These are phyloP conservation scores for Edaphochlamys debaryana DNA, from an alignment of 139 green algal genomes.

Conservation along the genomic window DNA sequence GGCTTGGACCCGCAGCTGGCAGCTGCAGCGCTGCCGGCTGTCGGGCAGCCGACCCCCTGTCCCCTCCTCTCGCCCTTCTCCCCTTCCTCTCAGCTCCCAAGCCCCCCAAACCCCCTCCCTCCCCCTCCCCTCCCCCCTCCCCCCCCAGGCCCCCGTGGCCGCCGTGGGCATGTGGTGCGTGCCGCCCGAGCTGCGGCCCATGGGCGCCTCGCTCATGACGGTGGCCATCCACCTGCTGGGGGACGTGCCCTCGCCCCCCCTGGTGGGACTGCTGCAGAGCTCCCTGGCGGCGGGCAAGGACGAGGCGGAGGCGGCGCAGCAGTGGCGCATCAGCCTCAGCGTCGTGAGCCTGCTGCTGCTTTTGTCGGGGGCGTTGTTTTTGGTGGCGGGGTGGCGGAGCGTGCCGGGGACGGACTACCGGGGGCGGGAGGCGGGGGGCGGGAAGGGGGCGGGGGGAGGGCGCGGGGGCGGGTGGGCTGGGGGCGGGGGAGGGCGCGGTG, in stretches of 20 bases:
- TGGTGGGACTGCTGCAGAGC: conserved; percentile 85
- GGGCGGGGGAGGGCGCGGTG: background rate
- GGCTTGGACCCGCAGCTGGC: too few species aligned
- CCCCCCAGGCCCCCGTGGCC: conserved; percentile 75
- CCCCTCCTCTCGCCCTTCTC: too few species aligned
- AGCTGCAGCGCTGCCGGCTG: too few species aligned
- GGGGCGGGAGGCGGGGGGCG: background rate
- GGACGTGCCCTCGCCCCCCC: conserved; percentile 92
- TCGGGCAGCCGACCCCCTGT: too few species aligned
- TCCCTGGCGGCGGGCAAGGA: conserved; percentile 41
- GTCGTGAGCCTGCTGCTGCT: conserved; percentile 61
- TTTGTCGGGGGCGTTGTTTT: conserved; percentile 47
- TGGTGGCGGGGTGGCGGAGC: conserved; percentile 22
- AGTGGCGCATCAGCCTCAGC: conserved; percentile 66
- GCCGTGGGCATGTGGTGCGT: conserved; percentile 89
- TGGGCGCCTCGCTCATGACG: conserved; percentile 84
- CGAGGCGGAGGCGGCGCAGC: conserved; percentile 37
- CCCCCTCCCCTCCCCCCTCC: background rate
- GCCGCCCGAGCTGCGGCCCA: conserved; percentile 77
- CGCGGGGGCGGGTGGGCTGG: background rate
- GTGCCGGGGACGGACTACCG: conserved; percentile 43
- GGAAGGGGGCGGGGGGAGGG: background rate
- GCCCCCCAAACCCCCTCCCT: conserved; percentile 8
- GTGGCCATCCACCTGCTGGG: conserved; percentile 92
- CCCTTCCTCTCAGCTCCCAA: too few species aligned